Conservation (phyloP, 371 early-diverging fungal species). For the Syncephalastrum monosporum region DNA sequence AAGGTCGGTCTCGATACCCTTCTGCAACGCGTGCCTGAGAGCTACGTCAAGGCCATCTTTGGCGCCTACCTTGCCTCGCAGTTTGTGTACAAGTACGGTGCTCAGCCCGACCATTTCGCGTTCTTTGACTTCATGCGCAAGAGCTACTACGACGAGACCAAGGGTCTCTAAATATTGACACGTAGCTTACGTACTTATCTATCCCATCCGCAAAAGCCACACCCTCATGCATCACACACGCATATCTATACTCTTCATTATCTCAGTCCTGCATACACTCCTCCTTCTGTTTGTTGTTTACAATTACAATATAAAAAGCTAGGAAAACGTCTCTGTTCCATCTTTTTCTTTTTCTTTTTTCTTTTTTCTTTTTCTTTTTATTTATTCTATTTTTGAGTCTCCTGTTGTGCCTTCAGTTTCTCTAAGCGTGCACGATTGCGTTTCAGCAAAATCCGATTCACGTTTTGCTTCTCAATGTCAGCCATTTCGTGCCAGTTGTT, state of each 20-base stretch:
- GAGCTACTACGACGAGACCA: constrained; percentile 23
- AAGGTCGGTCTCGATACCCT: constrained; percentile 90
- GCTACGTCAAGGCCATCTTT: constrained; percentile 96
- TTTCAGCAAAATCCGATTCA: constrained; percentile 64
- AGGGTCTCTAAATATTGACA: too few species aligned
- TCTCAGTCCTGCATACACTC: too few species aligned
- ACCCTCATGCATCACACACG: too few species aligned
- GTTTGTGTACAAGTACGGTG: constrained; percentile 96
- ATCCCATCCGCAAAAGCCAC: too few species aligned
- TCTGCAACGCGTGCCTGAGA: constrained; percentile 87
- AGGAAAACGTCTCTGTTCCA: neutral
- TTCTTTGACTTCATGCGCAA: constrained; percentile 95
- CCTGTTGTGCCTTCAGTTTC: constrained; percentile 6
- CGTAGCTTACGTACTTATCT: too few species aligned
- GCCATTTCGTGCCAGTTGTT: constrained; percentile 75
- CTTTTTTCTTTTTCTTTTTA: too few species aligned
- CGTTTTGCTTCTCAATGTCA: constrained; percentile 64
- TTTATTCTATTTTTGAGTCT: constrained; percentile 5
- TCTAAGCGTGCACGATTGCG: constrained; percentile 51
- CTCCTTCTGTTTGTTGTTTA: too few species aligned
- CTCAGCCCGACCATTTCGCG: constrained; percentile 93
- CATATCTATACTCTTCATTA: too few species aligned
- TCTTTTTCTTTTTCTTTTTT: constrained; percentile 1
- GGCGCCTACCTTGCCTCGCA: constrained; percentile 91
- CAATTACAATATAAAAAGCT: too few species aligned